These are phyloP conservation scores for Trypanosoma cruzi DNA, from an alignment of 208 protist species.

Conservation along the genomic window DNA sequence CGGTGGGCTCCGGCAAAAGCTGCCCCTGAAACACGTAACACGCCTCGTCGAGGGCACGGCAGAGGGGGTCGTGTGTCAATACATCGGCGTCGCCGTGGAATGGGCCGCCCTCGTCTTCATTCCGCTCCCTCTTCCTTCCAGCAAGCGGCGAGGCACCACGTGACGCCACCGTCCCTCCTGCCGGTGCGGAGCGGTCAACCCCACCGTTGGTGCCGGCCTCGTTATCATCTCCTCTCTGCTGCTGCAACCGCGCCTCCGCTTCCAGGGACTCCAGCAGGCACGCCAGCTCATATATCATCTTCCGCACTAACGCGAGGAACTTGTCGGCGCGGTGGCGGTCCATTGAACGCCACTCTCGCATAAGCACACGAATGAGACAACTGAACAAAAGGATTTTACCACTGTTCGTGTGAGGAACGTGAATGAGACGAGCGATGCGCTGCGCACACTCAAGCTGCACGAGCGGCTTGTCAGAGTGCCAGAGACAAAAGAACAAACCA, in stretches of 20 bases:
- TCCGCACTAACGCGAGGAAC: constrained; percentile 86
- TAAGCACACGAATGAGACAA: constrained; percentile 75
- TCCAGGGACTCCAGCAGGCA: constrained; percentile 52
- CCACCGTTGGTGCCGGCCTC: not conserved
- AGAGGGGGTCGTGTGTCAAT: constrained; percentile 13
- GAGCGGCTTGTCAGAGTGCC: constrained; percentile 93
- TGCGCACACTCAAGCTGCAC: constrained; percentile 88
- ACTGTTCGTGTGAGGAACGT: constrained; percentile 43
- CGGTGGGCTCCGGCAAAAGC: constrained; percentile 54
- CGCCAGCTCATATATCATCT: constrained; percentile 58
- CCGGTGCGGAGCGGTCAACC: too few relatives aligned
- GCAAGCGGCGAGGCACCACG: too few relatives aligned
- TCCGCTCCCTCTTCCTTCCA: not conserved
- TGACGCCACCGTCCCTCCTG: too few relatives aligned
- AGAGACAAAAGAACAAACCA: constrained; percentile 89
- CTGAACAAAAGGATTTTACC: constrained; percentile 70
- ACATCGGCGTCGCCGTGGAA: constrained; percentile 3
- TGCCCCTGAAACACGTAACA: constrained; percentile 75
- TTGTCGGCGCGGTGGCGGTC: constrained; percentile 93
- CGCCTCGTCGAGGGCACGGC: constrained; percentile 40
- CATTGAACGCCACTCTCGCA: constrained; percentile 89
- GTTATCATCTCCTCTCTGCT: not conserved
- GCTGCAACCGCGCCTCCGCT: not conserved
- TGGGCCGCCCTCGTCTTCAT: too few relatives aligned
- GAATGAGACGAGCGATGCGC: constrained; percentile 67